These are phyloP conservation scores for Aspergillaceae sp. DNA, from an alignment of 2,329 filamentous ascomycete species.

Conservation along the genomic window DNA sequence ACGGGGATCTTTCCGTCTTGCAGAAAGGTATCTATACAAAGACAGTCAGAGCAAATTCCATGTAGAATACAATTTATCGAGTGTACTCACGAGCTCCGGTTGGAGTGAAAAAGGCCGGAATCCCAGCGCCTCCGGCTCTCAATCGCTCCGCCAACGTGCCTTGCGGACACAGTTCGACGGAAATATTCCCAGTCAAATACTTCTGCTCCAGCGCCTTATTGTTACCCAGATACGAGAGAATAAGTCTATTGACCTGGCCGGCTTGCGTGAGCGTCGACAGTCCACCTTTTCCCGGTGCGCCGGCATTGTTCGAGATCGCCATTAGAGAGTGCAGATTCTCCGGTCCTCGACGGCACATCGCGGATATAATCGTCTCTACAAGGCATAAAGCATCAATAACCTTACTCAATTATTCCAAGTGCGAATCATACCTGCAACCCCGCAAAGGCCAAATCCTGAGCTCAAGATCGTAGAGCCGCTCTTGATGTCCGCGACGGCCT, in stretches of 20 bases:
- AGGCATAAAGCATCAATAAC: constrained; percentile 1
- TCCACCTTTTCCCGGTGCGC: constrained; percentile 58
- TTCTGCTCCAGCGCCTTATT: constrained; percentile 69
- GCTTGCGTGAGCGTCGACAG: constrained; percentile 59
- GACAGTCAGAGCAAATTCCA: neutral
- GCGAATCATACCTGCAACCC: constrained; percentile 53
- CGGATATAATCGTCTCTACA: constrained; percentile 61
- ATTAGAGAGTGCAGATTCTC: constrained; percentile 53
- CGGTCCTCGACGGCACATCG: constrained; percentile 52
- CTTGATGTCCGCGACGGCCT: constrained; percentile 61
- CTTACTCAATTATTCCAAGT: neutral
- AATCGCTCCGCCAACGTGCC: constrained; percentile 48
- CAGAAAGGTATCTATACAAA: constrained; percentile 25
- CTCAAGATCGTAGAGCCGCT: constrained; percentile 64
- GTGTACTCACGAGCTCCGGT: constrained; percentile 54
- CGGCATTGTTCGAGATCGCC: constrained; percentile 74
- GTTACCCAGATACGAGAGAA: constrained; percentile 66
- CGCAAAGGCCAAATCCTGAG: constrained; percentile 74
- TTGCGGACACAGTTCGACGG: constrained; percentile 67
- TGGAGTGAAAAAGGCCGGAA: constrained; percentile 73
- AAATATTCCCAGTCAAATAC: constrained; percentile 65
- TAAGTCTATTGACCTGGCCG: constrained; percentile 62
- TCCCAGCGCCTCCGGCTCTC: constrained; percentile 64
- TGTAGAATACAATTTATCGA: neutral
- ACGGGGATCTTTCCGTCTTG: constrained; percentile 48